Conservation (phyloP, 2,329 filamentous ascomycete species). For the Fonsecaea multimorphosa region DNA sequence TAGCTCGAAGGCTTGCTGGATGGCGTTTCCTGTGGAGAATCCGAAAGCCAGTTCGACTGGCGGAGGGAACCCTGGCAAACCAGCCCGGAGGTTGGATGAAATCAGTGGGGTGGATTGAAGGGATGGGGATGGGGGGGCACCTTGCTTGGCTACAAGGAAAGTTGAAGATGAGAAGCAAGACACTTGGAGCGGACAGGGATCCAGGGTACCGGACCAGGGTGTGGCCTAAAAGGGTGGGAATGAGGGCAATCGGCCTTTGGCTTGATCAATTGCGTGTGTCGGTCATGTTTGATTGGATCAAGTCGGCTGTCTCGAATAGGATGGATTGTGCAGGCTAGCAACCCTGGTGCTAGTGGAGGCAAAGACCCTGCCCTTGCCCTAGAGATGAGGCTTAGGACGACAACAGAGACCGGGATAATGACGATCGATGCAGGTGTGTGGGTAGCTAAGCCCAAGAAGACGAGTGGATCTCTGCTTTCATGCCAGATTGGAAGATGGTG, state of each 20-base stretch:
- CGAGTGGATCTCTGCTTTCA: conserved; percentile 25
- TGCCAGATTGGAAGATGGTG: conserved; percentile 35
- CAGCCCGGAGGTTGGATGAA: conserved; percentile 28
- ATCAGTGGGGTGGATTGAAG: conserved; percentile 26
- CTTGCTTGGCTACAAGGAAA: not conserved
- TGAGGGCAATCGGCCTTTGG: not conserved
- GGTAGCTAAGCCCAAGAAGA: conserved; percentile 11
- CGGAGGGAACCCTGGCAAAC: conserved; percentile 22
- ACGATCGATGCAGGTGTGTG: conserved; percentile 27
- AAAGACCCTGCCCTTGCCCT: conserved; percentile 15
- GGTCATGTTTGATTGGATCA: not conserved
- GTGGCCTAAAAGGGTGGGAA: conserved; percentile 7
- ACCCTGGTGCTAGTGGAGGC: not conserved
- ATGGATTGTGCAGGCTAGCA: not conserved
- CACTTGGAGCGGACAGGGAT: not conserved
- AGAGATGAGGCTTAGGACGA: conserved; percentile 31
- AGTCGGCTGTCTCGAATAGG: conserved; percentile 8
- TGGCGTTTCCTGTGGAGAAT: conserved; percentile 28
- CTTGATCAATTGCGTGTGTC: conserved; percentile 3
- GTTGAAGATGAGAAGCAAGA: not conserved
- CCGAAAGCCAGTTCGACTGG: conserved; percentile 21
- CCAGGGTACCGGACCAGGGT: not conserved
- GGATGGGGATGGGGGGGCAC: not conserved
- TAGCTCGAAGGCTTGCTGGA: conserved; percentile 26
- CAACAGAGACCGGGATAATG: conserved; percentile 20